phyloP scores from a whole-genome alignment of 192 early-diverging fungal genomes.

The Backusella parvicylindrica region DNA sequence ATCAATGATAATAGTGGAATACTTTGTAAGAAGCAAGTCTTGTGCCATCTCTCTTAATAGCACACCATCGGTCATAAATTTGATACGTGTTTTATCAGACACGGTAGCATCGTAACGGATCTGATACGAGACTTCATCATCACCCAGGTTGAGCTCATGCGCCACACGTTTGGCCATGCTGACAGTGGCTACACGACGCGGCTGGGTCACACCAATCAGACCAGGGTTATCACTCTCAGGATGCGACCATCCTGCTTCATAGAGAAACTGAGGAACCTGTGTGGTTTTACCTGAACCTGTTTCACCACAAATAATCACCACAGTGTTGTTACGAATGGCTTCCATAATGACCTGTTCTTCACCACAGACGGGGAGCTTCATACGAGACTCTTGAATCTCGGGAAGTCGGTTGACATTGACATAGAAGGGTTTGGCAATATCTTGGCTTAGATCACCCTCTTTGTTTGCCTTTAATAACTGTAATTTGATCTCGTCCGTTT shows the following conservation, averaged over 20 bases:
- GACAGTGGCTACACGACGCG: slow-evolving; percentile 94
- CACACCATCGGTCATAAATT: slow-evolving; percentile 99
- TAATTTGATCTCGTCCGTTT: slow-evolving; percentile 33
- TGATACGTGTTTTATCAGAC: slow-evolving; percentile 75
- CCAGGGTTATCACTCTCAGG: slow-evolving; percentile 76
- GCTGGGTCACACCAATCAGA: slow-evolving; percentile 97
- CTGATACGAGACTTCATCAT: slow-evolving; percentile 73
- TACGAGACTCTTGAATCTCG: slow-evolving; percentile 70
- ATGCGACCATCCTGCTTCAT: slow-evolving; percentile 97
- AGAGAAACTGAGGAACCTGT: slow-evolving; percentile 96
- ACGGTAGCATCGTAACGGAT: slow-evolving; percentile 92
- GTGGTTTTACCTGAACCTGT: slow-evolving; percentile 98
- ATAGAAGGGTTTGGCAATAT: slow-evolving; percentile 51
- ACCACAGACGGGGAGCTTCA: slow-evolving; percentile 82
- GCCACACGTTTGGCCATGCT: slow-evolving; percentile 95
- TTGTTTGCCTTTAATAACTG: slow-evolving; percentile 28
- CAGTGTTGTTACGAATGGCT: slow-evolving; percentile 79
- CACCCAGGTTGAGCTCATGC: slow-evolving; percentile 78
- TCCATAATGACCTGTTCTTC: slow-evolving; percentile 99
- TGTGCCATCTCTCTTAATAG: slow-evolving; percentile 87
- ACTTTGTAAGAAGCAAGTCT: slow-evolving; percentile 88
- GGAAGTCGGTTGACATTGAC: slow-evolving; percentile 74
- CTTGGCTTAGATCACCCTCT: slow-evolving; percentile 31
- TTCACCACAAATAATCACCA: slow-evolving; percentile 94
- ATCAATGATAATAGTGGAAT: slow-evolving; percentile 96